Conservation (phyloP, 768 basidiomycete genomes). For the Phlebiopsis gigantea region DNA sequence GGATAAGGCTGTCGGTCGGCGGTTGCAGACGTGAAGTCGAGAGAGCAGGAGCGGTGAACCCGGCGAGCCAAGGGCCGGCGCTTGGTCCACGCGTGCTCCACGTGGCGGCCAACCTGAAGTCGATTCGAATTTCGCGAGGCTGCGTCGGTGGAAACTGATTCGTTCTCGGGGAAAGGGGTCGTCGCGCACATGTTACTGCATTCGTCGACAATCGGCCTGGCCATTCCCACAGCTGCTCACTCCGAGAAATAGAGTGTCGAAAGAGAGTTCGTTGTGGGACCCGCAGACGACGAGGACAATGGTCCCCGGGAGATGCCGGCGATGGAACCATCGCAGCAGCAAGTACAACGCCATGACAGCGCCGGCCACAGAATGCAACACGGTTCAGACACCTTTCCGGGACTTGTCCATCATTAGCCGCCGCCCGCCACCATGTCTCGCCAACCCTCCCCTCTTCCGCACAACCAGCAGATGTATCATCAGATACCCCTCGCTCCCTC, state of each 20-base stretch:
- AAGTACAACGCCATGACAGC: constrained; percentile 33
- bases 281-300: background rate
- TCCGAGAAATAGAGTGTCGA: background rate
- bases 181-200: background rate
- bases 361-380: constrained; percentile 10
- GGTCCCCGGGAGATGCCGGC: constrained; percentile 11
- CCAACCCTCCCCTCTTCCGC: constrained; percentile 36
- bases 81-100: background rate
- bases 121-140: background rate
- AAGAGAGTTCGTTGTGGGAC: background rate
- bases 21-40: background rate
- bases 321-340: constrained; percentile 22
- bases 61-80: background rate
- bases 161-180: background rate
- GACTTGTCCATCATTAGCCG: constrained; percentile 28
- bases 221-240: background rate
- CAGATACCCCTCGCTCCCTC: constrained; percentile 9
- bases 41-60: constrained; percentile 1
- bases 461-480: constrained; percentile 16
- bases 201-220: background rate
- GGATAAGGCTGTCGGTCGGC: background rate
- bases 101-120: background rate
- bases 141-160: background rate
- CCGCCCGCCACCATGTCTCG: constrained; percentile 59
- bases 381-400: constrained; percentile 22